Base-by-base conservation (phyloP, 805 yeast genomes). In the Cyberlindnera euphorbiae region DNA sequence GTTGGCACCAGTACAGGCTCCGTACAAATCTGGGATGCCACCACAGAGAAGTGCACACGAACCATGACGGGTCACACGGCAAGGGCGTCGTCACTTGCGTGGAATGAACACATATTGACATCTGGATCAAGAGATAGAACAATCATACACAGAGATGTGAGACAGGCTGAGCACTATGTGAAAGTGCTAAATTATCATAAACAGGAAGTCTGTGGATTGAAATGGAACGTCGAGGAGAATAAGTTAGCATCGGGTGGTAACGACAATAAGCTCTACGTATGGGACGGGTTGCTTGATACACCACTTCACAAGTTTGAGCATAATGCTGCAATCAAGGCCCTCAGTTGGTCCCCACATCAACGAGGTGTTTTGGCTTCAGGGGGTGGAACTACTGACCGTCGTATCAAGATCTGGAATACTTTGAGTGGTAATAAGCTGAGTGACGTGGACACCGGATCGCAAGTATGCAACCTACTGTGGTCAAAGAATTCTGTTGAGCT, bases 311-410 rank as follows among this genome's bases (percentile, higher is more conserved):
- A 70, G 41, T 82, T 88, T 50, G 96, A 87, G 45, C 97, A 93
- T 58, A 77, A 75, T 13, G 97, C 97, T 1, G 98, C 98, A 0
- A 95, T 93, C 4, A 93, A 93, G 61, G 98, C 97, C 0, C 72
- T 93, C 35, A 85, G 95, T 2, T 93, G 98, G 98, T 84, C 95
- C 1, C 97, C 98, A 3, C 97, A 93, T 56, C 96, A 87, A 56
- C 67, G 97, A 37, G 97, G 97, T 1, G 71, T 89, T 3, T 60
- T 93, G 37, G 97, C 97, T 1, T 76, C 93, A 2, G 98, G 98
- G 12, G 98, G 98, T 14, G 98, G 98, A 25, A 88, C 97, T 1
- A 89, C 94, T 1, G 98, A 93, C 60, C 77, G 90, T 39, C 73
- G 80, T 26, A 82, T 93, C 49, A 85, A 89, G 58, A 77, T 88